Evolutionary conservation across 352 stramenopile species (phyloP).

Genomic region (Pythium scleroteichum): DNA sequence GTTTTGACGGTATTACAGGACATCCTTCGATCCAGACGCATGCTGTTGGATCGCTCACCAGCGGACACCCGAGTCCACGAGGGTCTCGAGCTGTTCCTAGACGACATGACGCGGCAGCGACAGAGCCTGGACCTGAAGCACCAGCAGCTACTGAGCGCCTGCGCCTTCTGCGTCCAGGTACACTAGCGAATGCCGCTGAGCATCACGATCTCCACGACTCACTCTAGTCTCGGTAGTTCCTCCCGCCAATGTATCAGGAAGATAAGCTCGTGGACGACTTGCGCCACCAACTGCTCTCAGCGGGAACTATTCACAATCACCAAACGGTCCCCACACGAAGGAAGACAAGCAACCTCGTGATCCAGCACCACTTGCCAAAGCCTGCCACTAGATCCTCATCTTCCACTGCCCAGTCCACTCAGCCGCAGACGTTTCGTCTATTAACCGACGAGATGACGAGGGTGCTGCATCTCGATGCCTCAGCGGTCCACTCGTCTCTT

Average conservation of each 20-base stretch:
- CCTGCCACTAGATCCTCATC: neutral
- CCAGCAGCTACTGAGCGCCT: conserved; percentile 47
- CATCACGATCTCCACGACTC: neutral
- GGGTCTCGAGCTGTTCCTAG: conserved; percentile 50
- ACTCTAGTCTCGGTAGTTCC: conserved; percentile 29
- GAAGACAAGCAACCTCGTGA: conserved; percentile 49
- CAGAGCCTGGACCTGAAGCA: conserved; percentile 19
- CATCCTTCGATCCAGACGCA: conserved; percentile 50
- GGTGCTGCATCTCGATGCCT: conserved; percentile 52
- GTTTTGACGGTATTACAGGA: too few species aligned
- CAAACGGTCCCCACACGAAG: conserved; percentile 17
- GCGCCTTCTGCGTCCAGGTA: conserved; percentile 46
- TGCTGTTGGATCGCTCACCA: conserved; percentile 49
- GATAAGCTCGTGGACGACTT: conserved; percentile 38
- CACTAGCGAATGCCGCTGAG: too few species aligned
- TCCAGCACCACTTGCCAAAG: conserved; percentile 51
- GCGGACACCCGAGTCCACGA: conserved; percentile 28
- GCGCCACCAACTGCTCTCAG: conserved; percentile 28
- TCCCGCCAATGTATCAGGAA: conserved; percentile 48
- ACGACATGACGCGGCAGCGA: conserved; percentile 34
- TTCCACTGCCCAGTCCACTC: neutral
- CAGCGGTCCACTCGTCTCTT: conserved; percentile 9
- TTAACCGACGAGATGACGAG: conserved; percentile 52
- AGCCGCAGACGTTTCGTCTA: conserved; percentile 43
- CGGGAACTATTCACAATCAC: conserved; percentile 19